These are phyloP conservation scores for Erodium moschatum DNA, from an alignment of 441 rosid genomes.

Conservation along the genomic window DNA sequence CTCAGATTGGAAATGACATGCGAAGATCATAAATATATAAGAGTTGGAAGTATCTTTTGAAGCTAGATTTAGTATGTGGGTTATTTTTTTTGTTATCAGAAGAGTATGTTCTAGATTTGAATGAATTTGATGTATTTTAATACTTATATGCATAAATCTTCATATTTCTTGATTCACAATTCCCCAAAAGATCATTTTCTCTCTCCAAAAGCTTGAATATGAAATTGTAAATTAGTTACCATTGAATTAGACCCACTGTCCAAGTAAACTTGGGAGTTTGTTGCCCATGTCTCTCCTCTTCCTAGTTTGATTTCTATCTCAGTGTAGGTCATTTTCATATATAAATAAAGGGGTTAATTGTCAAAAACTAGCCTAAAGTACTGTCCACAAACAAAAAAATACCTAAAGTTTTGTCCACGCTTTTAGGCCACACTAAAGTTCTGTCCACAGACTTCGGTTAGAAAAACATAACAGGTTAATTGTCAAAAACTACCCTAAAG, in stretches of 20 bases:
- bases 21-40: background rate
- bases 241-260: background rate
- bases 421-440: too few relatives aligned
- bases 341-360: too few relatives aligned
- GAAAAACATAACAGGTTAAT: too few relatives aligned
- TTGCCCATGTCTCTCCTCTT: background rate
- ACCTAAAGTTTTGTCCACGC: too few relatives aligned
- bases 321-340: background rate
- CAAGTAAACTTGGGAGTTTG: background rate
- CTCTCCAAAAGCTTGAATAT: slow-evolving; percentile 1
- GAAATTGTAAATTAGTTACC: background rate
- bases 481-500: too few relatives aligned
- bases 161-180: background rate
- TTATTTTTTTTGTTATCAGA: background rate
- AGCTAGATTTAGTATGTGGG: background rate
- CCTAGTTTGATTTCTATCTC: background rate
- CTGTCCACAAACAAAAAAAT: too few relatives aligned
- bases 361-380: too few relatives aligned
- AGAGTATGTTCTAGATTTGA: background rate
- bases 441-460: too few relatives aligned
- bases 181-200: background rate
- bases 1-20: background rate
- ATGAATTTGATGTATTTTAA: background rate
- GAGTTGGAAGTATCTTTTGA: background rate
- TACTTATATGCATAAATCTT: background rate